Base-by-base conservation (phyloP, 2,329 filamentous ascomycete species). In the Xylariaceae sp. region DNA sequence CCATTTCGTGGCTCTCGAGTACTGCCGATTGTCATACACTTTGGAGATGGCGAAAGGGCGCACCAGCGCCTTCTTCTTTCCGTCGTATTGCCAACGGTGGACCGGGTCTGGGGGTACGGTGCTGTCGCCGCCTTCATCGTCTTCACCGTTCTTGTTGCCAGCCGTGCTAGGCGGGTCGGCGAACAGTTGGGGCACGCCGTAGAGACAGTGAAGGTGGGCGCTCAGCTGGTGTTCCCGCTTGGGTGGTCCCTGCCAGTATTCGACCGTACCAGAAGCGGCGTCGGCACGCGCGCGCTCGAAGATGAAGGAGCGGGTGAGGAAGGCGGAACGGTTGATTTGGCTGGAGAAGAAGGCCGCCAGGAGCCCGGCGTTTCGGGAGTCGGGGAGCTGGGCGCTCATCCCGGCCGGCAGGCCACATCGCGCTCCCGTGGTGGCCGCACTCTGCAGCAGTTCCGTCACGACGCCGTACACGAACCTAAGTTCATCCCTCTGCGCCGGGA, bases 11-110 rank as follows among this genome's bases (percentile, higher is more conserved):
- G 61, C 57, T 2, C 64, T 57, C 0, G 74, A 83, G 59, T 87
- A 85, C 48, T 81, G 71, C 1, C 85, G 70, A 33, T 89, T 61
- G 54, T 89, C 84, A 49, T 89, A 90, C 3, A 89, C 82, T 45
- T 76, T 75, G 31, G 78, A 75, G 38, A 78, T 73, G 2, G 85
- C 85, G 48, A 71, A 81, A 2, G 78, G 74, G 54, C 78, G 79
- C 47, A 52, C 66, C 12, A 58, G 55, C 11, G 54, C 57, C 5
- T 57, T 59, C 9, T 63, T 51, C 9, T n/a, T n/a, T n/a, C n/a
- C n/a, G n/a, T n/a, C n/a, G n/a, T n/a, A n/a, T n/a, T n/a, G n/a
- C n/a, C n/a, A n/a, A n/a, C n/a, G n/a, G n/a, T n/a, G n/a, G n/a
- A n/a, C n/a, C n/a, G n/a, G n/a, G n/a, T n/a, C n/a, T n/a, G n/a